phyloP scores from a whole-genome alignment of 108 stramenopile genomes.

The Cyclotella choctawhatcheeana region DNA sequence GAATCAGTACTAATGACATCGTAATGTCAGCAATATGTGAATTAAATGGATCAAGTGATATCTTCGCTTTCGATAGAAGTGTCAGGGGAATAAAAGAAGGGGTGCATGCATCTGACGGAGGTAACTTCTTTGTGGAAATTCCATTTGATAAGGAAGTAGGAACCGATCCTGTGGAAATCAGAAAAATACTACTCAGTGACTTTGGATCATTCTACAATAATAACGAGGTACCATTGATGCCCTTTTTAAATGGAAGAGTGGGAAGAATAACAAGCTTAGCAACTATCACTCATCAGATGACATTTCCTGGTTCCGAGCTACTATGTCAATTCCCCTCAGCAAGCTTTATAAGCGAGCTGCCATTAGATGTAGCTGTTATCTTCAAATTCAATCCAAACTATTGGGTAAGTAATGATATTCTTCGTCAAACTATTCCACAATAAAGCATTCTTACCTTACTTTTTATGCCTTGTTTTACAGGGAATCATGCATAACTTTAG shows the following conservation, averaged over 20 bases:
- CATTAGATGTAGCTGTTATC: slow-evolving; percentile 57
- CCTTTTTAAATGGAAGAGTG: slow-evolving; percentile 55
- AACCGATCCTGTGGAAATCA: slow-evolving; percentile 24
- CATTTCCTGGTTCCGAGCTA: slow-evolving; percentile 47
- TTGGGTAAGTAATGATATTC: slow-evolving; percentile 8
- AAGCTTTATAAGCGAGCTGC: slow-evolving; percentile 53
- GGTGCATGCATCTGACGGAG: slow-evolving; percentile 33
- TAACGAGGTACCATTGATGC: slow-evolving; percentile 45
- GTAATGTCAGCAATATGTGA: slow-evolving; percentile 52
- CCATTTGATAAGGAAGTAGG: slow-evolving; percentile 44
- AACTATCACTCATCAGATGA: slow-evolving; percentile 43
- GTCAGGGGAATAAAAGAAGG: slow-evolving; percentile 54
- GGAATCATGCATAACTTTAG: slow-evolving; percentile 57
- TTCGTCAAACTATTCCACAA: neutral
- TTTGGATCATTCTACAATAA: slow-evolving; percentile 42
- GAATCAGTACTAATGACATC: slow-evolving; percentile 50
- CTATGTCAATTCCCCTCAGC: slow-evolving; percentile 57
- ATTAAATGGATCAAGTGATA: slow-evolving; percentile 49
- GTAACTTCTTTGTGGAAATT: slow-evolving; percentile 51
- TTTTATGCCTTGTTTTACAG: slow-evolving; percentile 1
- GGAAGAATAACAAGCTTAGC: slow-evolving; percentile 51
- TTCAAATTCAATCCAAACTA: slow-evolving; percentile 39
- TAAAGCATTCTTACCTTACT: neutral
- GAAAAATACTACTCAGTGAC: slow-evolving; percentile 41
- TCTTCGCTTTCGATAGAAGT: slow-evolving; percentile 55